Percentiles rank a stretch among this genome's conserved stretches.
Conservation (phyloP, 305 asterid genomes). For the Rubia balearica region DNA sequence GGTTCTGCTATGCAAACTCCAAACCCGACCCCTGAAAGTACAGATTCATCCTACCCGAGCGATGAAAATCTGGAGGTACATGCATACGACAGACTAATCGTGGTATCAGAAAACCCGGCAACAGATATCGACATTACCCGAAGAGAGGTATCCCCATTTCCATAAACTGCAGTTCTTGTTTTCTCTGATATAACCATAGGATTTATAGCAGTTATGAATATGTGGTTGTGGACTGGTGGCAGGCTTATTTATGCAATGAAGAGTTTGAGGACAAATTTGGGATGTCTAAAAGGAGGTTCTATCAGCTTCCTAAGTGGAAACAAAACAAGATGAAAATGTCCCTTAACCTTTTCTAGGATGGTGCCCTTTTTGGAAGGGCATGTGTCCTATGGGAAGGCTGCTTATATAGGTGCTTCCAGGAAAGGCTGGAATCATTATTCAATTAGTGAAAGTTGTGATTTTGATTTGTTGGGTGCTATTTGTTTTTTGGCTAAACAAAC, state of each 20-base stretch:
- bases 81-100: slow-evolving; percentile 61
- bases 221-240: neutral
- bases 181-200: neutral
- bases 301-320: slow-evolving; percentile 76
- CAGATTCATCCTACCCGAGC: slow-evolving; percentile 1
- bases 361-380: neutral
- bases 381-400: neutral
- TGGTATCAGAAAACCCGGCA: slow-evolving; percentile 48
- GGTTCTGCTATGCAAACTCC: slow-evolving; percentile 11
- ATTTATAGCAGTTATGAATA: neutral
- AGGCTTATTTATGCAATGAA: slow-evolving; percentile 57
- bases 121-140: slow-evolving; percentile 59
- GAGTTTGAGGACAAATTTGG: slow-evolving; percentile 71
- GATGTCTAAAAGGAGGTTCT: slow-evolving; percentile 46
- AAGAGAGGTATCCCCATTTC: slow-evolving; percentile 57
- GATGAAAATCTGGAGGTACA: slow-evolving; percentile 32
- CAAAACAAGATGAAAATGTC: slow-evolving; percentile 70
- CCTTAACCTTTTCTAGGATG: slow-evolving; percentile 48
- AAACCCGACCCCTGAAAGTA: slow-evolving; percentile 6
- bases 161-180: neutral
- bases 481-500: neutral
- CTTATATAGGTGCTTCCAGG: neutral
- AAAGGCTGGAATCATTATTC: neutral
- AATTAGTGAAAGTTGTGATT: neutral
- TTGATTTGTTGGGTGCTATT: neutral